Evolutionary conservation across 257 asterid genomes (phyloP).

Genomic region (Thymus quinquecostatus): DNA sequence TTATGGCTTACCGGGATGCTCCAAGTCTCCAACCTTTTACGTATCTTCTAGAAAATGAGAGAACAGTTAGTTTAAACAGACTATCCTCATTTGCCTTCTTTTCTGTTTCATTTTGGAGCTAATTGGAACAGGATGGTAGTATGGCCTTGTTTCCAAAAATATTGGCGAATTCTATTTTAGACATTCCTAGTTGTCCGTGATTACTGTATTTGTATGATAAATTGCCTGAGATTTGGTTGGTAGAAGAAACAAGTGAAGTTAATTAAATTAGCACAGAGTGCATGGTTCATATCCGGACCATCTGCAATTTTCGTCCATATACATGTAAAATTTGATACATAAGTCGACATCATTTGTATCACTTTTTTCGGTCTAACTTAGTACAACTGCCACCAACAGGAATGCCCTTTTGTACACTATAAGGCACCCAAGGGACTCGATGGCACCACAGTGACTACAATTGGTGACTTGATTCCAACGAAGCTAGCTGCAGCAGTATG

Average conservation of each 20-base stretch:
- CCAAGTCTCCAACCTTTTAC: conserved; percentile 7
- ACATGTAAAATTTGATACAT: not conserved
- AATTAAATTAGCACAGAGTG: not conserved
- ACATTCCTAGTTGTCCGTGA: too few relatives aligned
- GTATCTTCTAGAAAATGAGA: not conserved
- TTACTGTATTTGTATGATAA: too few relatives aligned
- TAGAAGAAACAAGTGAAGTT: not conserved
- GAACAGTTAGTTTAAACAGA: not conserved
- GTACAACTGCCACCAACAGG: conserved; percentile 45
- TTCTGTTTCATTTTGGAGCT: not conserved
- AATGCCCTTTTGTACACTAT: conserved; percentile 77
- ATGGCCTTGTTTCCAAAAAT: too few relatives aligned
- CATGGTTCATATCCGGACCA: not conserved
- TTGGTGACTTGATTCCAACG: conserved; percentile 67
- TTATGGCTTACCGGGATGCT: too few relatives aligned
- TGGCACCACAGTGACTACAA: conserved; percentile 42
- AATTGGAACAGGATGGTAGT: too few relatives aligned
- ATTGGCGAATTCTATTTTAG: too few relatives aligned
- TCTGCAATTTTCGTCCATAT: not conserved
- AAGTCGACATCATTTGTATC: not conserved
- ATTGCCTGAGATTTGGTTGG: too few relatives aligned
- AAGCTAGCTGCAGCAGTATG: conserved; percentile 87
- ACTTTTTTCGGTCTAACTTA: conserved; percentile 18
- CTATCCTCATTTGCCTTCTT: not conserved
- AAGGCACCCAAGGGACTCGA: conserved; percentile 67